phyloP scores from a whole-genome alignment of 345 rosid species.

The Abelmoschus esculentus region DNA sequence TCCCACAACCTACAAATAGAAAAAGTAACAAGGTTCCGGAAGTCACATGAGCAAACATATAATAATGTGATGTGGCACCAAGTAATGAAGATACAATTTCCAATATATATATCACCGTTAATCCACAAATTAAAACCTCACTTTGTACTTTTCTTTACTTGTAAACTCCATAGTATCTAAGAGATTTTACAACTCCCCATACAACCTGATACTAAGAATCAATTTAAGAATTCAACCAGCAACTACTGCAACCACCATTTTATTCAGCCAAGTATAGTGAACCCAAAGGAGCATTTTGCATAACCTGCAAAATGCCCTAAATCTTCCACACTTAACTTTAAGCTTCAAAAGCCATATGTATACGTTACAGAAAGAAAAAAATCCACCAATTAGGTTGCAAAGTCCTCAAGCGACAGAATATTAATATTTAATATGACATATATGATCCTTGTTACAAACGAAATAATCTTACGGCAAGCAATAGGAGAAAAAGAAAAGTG shows the following conservation, averaged over 20 bases:
- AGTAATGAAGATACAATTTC: not conserved
- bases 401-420: not conserved
- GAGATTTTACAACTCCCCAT: not conserved
- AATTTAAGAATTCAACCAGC: not conserved
- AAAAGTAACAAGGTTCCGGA: not conserved
- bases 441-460: not conserved
- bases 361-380: not conserved
- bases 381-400: not conserved
- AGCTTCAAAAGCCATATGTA: not conserved
- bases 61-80: not conserved
- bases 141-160: not conserved
- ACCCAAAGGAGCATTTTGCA: not conserved
- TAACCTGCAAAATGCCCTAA: not conserved
- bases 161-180: not conserved
- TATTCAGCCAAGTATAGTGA: not conserved
- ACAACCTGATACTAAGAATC: not conserved
- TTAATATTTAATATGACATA: not conserved
- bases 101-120: not conserved
- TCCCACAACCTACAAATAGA: constrained; percentile 69
- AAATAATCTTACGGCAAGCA: not conserved
- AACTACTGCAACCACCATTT: not conserved
- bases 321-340: not conserved
- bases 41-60: not conserved
- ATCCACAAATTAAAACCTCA: not conserved
- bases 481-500: not conserved